phyloP scores from a whole-genome alignment of 352 stramenopile species.

The Phytopythium oedochilum region DNA sequence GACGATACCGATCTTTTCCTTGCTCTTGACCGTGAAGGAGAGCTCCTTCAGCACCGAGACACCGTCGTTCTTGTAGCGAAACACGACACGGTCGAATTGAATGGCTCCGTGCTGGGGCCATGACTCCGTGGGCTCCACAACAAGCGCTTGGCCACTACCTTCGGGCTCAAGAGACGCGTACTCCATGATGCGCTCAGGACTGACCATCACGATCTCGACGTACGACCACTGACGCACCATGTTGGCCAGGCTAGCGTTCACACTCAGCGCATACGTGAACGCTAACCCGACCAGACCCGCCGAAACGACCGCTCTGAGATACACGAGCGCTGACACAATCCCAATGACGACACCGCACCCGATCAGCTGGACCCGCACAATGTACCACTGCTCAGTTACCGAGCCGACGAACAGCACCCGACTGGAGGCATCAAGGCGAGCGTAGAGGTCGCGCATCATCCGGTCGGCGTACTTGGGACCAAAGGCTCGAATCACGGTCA shows the following conservation, averaged over 20 bases:
- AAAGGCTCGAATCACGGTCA: constrained; percentile 18
- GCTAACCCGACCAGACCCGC: constrained; percentile 76
- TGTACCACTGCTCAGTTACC: constrained; percentile 31
- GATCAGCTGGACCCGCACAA: constrained; percentile 38
- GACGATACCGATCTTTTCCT: constrained; percentile 82
- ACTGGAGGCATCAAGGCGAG: constrained; percentile 21
- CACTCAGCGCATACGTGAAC: constrained; percentile 84
- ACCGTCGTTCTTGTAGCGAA: constrained; percentile 69
- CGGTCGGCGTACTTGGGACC: constrained; percentile 4
- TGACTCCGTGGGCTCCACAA: constrained; percentile 11
- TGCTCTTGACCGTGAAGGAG: constrained; percentile 45
- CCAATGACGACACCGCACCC: constrained; percentile 28
- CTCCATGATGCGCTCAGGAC: constrained; percentile 34
- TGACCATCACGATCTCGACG: constrained; percentile 42
- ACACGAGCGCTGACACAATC: constrained; percentile 28
- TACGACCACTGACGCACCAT: constrained; percentile 16
- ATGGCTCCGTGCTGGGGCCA: constrained; percentile 78
- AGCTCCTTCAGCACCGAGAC: constrained; percentile 42
- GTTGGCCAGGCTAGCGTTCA: constrained; percentile 73
- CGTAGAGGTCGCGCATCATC: constrained; percentile 2
- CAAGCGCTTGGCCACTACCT: constrained; percentile 8
- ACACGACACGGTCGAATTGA: constrained; percentile 65
- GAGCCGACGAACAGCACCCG: constrained; percentile 22
- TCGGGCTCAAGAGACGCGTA: constrained; percentile 33
- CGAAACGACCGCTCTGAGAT: constrained; percentile 23